Evolutionary conservation across 2,329 filamentous ascomycete species (phyloP).

Genomic region (Myriangium duriaei): DNA sequence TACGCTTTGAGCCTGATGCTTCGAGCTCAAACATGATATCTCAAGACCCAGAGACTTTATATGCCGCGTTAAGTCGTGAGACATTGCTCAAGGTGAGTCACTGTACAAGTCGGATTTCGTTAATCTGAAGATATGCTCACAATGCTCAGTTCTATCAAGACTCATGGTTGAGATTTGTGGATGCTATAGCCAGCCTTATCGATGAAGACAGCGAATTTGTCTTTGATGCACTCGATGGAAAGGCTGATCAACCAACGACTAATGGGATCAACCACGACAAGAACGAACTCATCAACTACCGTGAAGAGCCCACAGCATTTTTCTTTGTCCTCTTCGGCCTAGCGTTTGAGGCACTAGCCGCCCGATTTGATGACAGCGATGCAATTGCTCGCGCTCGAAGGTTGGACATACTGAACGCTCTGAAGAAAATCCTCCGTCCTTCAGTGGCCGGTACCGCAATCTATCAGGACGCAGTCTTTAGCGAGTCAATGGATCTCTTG

Average conservation of each 20-base stretch:
- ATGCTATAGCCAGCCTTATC: slow-evolving; percentile 92
- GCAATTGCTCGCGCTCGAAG: slow-evolving; percentile 22
- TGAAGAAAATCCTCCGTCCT: slow-evolving; percentile 90
- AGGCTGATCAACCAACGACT: slow-evolving; percentile 33
- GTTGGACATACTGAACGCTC: slow-evolving; percentile 73
- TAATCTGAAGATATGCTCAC: neutral
- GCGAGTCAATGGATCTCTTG: slow-evolving; percentile 91
- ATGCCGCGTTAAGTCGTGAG: slow-evolving; percentile 86
- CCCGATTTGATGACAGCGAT: slow-evolving; percentile 36
- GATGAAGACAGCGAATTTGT: slow-evolving; percentile 97
- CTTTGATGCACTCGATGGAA: slow-evolving; percentile 90
- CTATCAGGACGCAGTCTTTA: slow-evolving; percentile 89
- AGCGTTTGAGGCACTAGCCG: slow-evolving; percentile 88
- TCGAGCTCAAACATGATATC: slow-evolving; percentile 62
- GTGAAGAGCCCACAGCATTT: slow-evolving; percentile 94
- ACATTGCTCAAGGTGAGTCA: slow-evolving; percentile 60
- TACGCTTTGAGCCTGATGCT: slow-evolving; percentile 94
- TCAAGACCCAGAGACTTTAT: slow-evolving; percentile 82
- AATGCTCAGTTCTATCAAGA: slow-evolving; percentile 72
- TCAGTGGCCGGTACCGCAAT: slow-evolving; percentile 93
- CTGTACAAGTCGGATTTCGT: neutral
- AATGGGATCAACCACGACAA: slow-evolving; percentile 12
- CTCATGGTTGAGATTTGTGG: slow-evolving; percentile 89
- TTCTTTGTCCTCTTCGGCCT: slow-evolving; percentile 97
- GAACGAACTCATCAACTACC: slow-evolving; percentile 75